A percentile compares a stretch with the other conserved stretches of the same genome.
Evolutionary conservation across 495 filamentous ascomycete genomes (phyloP).

Genomic region (Rusavskia elegans): DNA sequence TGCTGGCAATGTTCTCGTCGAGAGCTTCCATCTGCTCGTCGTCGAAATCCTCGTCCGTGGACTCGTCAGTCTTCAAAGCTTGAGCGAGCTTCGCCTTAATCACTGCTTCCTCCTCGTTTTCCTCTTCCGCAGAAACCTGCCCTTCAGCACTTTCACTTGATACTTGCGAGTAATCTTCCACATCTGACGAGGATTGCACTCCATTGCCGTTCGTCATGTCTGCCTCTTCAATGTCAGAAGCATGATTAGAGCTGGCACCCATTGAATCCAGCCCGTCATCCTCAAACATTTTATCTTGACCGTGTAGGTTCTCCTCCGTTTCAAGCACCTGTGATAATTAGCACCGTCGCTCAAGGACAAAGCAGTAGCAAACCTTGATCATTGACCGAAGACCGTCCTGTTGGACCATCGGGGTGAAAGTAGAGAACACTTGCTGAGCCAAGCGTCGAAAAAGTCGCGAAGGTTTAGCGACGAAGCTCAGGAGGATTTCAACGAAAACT

Average conservation of each 20-base stretch:
- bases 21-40: constrained; percentile 92
- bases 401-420: constrained; percentile 56
- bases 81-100: constrained; percentile 68
- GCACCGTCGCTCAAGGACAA: not conserved
- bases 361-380: constrained; percentile 18
- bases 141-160: constrained; percentile 15
- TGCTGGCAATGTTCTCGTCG: constrained; percentile 62
- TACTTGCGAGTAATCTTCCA: constrained; percentile 27
- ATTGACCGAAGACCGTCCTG: constrained; percentile 58
- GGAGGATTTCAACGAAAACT: constrained; percentile 69
- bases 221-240: constrained; percentile 21
- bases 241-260: constrained; percentile 21
- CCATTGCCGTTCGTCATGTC: constrained; percentile 26
- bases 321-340: constrained; percentile 39
- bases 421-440: constrained; percentile 70
- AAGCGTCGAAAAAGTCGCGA: constrained; percentile 75
- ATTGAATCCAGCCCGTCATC: constrained; percentile 44
- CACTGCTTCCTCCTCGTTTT: constrained; percentile 38
- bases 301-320: constrained; percentile 64
- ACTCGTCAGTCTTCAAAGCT: constrained; percentile 41
- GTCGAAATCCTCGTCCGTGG: constrained; percentile 64
- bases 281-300: constrained; percentile 76
- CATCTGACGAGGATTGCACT: constrained; percentile 20
- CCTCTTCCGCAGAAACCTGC: constrained; percentile 19
- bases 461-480: constrained; percentile 74